Percentiles rank a stretch among this genome's conserved stretches.
phyloP scores from a whole-genome alignment of 116 monocot genomes.

The Papilionanthe hybrid region DNA sequence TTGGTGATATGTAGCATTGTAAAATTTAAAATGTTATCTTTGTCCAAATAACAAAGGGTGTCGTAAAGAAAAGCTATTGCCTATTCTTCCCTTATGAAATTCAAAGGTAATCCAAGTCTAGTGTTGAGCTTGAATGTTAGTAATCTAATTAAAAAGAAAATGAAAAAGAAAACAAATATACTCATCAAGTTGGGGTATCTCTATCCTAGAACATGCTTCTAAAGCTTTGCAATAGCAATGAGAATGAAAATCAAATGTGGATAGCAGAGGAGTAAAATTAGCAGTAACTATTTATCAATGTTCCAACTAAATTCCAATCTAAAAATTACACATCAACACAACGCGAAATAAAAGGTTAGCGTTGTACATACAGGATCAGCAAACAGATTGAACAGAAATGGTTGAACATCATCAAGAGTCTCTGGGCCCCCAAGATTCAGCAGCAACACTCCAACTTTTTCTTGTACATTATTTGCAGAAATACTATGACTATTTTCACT shows the following conservation, averaged over 20 bases:
- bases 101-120: background rate
- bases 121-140: background rate
- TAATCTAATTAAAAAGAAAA: too few species aligned
- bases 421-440: slow-evolving; percentile 95
- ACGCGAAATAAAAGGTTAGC: background rate
- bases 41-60: background rate
- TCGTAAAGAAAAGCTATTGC: background rate
- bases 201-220: too few species aligned
- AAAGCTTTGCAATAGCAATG: background rate
- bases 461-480: slow-evolving; percentile 36
- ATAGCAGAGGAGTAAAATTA: background rate
- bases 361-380: slow-evolving; percentile 73
- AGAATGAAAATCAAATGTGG: background rate
- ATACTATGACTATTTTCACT: slow-evolving; percentile 28
- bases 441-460: slow-evolving; percentile 75
- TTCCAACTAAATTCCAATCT: background rate
- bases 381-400: slow-evolving; percentile 93
- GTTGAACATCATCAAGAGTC: slow-evolving; percentile 88
- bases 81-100: background rate
- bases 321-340: background rate
- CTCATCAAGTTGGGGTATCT: background rate
- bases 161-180: background rate
- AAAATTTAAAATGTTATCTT: too few species aligned
- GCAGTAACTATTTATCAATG: background rate
- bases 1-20: background rate